Evolutionary conservation across 2,329 filamentous ascomycete genomes (phyloP).

Genomic region (Arthrocladium fulminans): DNA sequence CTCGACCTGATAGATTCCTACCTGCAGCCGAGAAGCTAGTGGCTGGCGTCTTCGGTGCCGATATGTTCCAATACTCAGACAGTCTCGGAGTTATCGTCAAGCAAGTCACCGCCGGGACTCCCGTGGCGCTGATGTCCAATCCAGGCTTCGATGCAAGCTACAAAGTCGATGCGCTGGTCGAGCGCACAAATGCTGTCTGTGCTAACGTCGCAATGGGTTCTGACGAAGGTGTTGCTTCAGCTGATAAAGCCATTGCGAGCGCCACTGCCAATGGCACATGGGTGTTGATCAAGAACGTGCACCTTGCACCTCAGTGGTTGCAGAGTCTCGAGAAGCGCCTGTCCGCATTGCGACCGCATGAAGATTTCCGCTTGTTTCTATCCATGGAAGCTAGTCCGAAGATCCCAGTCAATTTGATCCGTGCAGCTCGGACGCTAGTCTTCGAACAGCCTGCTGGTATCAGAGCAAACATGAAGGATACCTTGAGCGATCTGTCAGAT

Average conservation of each 20-base stretch:
- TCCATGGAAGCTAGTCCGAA: constrained; percentile 97
- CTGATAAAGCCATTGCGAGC: constrained; percentile 89
- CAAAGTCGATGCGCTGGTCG: constrained; percentile 93
- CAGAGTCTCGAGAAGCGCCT: constrained; percentile 96
- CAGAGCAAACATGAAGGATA: constrained; percentile 97
- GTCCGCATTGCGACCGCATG: constrained; percentile 86
- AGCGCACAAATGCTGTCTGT: constrained; percentile 70
- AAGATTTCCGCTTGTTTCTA: constrained; percentile 87
- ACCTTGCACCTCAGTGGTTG: constrained; percentile 89
- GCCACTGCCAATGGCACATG: constrained; percentile 86
- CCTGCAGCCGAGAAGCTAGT: constrained; percentile 90
- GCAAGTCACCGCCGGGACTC: constrained; percentile 73
- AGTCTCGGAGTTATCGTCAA: constrained; percentile 78
- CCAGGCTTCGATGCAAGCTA: constrained; percentile 97
- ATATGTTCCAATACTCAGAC: constrained; percentile 73
- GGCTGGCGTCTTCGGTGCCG: constrained; percentile 69
- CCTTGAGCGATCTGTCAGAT: constrained; percentile 70
- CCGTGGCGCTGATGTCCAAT: constrained; percentile 85
- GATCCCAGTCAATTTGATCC: constrained; percentile 91
- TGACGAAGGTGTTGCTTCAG: constrained; percentile 82
- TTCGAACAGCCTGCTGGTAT: constrained; percentile 97
- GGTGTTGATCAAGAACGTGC: constrained; percentile 98
- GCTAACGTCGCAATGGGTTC: constrained; percentile 99
- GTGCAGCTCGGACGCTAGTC: constrained; percentile 88
- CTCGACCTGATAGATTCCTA: constrained; percentile 90